A percentile compares a stretch with the other conserved stretches of the same genome.
These are phyloP conservation scores for Alternaria viburni DNA, from an alignment of 2,329 filamentous ascomycete genomes.

Conservation along the genomic window DNA sequence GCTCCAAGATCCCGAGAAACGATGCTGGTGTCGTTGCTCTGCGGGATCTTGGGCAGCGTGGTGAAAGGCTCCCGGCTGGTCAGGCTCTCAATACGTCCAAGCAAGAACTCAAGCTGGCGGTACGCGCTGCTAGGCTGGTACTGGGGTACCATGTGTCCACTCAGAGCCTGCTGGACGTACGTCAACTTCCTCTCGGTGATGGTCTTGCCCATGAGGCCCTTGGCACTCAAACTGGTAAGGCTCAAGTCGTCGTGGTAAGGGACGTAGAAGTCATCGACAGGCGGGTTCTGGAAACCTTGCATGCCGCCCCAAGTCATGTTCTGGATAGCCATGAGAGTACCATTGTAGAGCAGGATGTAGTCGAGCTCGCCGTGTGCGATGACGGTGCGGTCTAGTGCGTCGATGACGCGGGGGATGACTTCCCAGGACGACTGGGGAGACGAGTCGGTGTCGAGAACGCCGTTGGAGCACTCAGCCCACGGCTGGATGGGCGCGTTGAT, in stretches of 20 bases:
- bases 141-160: constrained; percentile 72
- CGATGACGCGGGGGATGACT: constrained; percentile 73
- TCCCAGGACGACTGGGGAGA: constrained; percentile 62
- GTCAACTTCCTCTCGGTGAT: constrained; percentile 80
- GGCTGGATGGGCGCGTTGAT: constrained; percentile 66
- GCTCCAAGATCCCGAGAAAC: constrained; percentile 6
- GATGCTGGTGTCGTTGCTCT: constrained; percentile 12
- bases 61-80: constrained; percentile 43
- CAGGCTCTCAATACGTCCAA: constrained; percentile 71
- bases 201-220: constrained; percentile 72
- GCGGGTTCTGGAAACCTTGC: constrained; percentile 70
- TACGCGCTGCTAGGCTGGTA: constrained; percentile 73
- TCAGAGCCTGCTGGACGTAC: constrained; percentile 67
- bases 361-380: constrained; percentile 76
- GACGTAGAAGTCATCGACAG: constrained; percentile 70
- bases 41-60: constrained; percentile 21
- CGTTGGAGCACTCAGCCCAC: constrained; percentile 64
- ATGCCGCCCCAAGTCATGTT: constrained; percentile 81
- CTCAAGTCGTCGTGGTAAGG: constrained; percentile 64
- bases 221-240: constrained; percentile 60
- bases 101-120: constrained; percentile 74
- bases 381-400: constrained; percentile 72
- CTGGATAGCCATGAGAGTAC: constrained; percentile 74
- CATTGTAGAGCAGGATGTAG: constrained; percentile 71
- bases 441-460: constrained; percentile 58